These are phyloP conservation scores for Cochlearia excelsa DNA, from an alignment of 345 rosid genomes.

Conservation along the genomic window DNA sequence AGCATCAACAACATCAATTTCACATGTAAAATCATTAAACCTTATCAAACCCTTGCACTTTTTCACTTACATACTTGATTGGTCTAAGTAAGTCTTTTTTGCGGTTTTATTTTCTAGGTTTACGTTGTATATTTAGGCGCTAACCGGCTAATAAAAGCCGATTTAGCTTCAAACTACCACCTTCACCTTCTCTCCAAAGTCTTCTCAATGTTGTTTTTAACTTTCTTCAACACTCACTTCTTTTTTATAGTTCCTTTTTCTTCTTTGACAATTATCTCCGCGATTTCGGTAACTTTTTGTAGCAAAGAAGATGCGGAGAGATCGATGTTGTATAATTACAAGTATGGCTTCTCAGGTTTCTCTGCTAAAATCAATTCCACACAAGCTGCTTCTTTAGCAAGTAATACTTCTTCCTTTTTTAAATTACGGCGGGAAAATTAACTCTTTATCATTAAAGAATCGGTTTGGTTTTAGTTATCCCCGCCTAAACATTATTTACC, in stretches of 20 bases:
- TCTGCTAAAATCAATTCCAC: conserved; percentile 50
- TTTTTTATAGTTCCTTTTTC: background rate
- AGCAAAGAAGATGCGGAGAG: conserved; percentile 56
- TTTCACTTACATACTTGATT: background rate
- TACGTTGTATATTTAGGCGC: conserved; percentile 64
- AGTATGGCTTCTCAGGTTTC: conserved; percentile 59
- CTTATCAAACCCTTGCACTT: conserved; percentile 2
- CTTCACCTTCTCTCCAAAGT: conserved; percentile 53
- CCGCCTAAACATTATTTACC: background rate
- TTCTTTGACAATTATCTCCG: background rate
- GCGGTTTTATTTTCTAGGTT: conserved; percentile 38
- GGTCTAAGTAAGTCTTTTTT: conserved; percentile 1
- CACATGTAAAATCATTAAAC: conserved; percentile 12
- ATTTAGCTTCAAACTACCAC: conserved; percentile 45
- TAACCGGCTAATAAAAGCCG: conserved; percentile 35
- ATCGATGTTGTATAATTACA: conserved; percentile 65
- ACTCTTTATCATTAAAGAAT: background rate
- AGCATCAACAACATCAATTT: conserved; percentile 17
- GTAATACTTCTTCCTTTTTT: conserved; percentile 33
- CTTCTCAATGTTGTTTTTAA: conserved; percentile 43
- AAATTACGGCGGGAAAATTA: conserved; percentile 22
- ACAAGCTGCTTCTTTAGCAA: conserved; percentile 51
- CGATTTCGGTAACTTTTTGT: background rate
- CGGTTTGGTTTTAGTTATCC: background rate
- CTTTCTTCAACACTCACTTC: background rate